A percentile compares a stretch with the other conserved stretches of the same genome.
Conservation (phyloP, 176 grass and related monocot genomes). For the Oryza rufipogon region DNA sequence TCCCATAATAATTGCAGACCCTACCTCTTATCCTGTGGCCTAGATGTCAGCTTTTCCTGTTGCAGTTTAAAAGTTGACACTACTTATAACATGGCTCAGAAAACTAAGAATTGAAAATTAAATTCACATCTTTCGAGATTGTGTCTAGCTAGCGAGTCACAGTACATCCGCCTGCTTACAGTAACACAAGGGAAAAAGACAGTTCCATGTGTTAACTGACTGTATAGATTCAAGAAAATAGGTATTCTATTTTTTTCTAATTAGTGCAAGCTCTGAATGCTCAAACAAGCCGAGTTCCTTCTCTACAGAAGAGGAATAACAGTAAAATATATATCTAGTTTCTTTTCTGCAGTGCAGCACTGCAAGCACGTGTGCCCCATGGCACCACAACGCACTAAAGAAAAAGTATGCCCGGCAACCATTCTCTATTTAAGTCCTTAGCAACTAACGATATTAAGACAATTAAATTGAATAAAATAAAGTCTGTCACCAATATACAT, state of each 20-base stretch:
- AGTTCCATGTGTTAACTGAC: background rate
- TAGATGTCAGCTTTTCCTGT: background rate
- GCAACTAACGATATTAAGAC: background rate
- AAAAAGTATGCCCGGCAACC: background rate
- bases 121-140: background rate
- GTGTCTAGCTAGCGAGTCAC: background rate
- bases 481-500: background rate
- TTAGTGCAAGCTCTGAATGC: background rate
- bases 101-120: conserved; percentile 1
- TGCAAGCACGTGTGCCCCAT: no score
- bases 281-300: background rate
- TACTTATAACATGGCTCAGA: background rate
- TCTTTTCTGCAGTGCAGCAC: no score
- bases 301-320: no score
- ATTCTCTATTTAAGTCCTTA: background rate
- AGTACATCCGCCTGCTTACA: background rate
- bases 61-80: conserved; percentile 9
- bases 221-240: background rate
- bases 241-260: background rate
- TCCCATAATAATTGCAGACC: background rate
- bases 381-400: background rate
- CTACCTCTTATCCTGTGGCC: background rate
- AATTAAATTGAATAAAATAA: background rate
- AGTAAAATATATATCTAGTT: no score
- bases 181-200: background rate